Base-by-base conservation (phyloP, 2,329 filamentous ascomycete species). In the Raffaelea arxii region DNA sequence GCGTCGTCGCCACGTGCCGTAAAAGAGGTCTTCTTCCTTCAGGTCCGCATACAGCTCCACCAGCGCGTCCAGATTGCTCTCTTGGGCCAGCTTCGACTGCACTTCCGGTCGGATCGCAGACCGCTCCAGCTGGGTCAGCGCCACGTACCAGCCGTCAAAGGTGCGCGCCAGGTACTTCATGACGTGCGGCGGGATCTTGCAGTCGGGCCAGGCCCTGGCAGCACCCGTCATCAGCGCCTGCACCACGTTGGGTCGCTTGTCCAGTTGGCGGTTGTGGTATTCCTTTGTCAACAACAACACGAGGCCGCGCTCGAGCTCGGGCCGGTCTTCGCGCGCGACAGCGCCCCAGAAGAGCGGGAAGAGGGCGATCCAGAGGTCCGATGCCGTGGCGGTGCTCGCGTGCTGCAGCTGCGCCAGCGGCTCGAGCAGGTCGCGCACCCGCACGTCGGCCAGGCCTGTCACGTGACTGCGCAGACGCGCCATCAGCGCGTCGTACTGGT, bases 101-200 rank as follows among this genome's bases (percentile, higher is more conserved):
- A 89, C 79, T 46, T 89, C 77, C 0, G 92, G 90, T 44, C 81
- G 81, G 58, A 95, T 83, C 9, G 88, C 89, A 24, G 85, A 80
- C 48, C 94, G 88, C 63, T 99, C 92, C 51, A 98, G 79, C 57
- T 92, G 90, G 14, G 84, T 82, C 21, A 94, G 76, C 14, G 87
- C 87, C n/a, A 88, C 90, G 61, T 98, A 98, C 94, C 92, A 98
- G 1, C 84, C 86, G 63, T 96, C 90, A 60, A 94, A 98, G 0
- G 88, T 95, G 62, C 86, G 87, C 19, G 89, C 91, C 47, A 94
- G 77, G 56, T 90, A 97, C 61, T 98, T 98, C 68, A 98, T 80
- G 32, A 97, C 88, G 59, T 98, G 92, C 0, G 92, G 88, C 6
- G 92, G 92, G 43, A 98, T 81, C 65, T 92, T 94, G 66, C 92